Conservation (phyloP, 2,329 filamentous ascomycete species). For the Hypocrella siamensis region DNA sequence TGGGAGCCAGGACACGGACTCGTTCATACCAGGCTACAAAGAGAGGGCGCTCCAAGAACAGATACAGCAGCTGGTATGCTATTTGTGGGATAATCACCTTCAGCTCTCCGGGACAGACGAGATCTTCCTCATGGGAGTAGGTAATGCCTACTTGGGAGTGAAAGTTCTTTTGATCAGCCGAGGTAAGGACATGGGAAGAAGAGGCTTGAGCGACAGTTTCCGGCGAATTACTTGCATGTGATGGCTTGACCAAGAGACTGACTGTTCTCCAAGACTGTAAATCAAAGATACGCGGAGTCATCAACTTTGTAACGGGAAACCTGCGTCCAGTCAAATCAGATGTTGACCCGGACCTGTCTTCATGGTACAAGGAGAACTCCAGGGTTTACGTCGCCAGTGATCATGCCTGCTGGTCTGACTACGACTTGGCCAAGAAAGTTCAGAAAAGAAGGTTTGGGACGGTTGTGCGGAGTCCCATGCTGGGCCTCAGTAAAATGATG, state of each 20-base stretch:
- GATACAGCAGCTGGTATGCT: slow-evolving; percentile 61
- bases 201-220: no score
- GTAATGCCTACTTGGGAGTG: slow-evolving; percentile 75
- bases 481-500: slow-evolving; percentile 41
- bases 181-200: slow-evolving; percentile 31
- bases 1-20: slow-evolving; percentile 26
- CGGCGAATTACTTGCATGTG: no score
- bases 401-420: slow-evolving; percentile 61
- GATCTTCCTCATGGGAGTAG: slow-evolving; percentile 75
- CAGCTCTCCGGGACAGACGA: slow-evolving; percentile 58
- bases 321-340: slow-evolving; percentile 70
- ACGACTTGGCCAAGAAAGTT: slow-evolving; percentile 42
- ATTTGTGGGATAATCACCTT: slow-evolving; percentile 95
- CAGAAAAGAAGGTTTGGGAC: slow-evolving; percentile 44
- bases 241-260: neutral
- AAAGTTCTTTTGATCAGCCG: slow-evolving; percentile 66
- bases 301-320: slow-evolving; percentile 68
- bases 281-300: slow-evolving; percentile 50
- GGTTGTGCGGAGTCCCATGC: slow-evolving; percentile 34
- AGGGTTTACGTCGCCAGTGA: slow-evolving; percentile 60
- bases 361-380: slow-evolving; percentile 76
- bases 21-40: slow-evolving; percentile 26
- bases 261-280: slow-evolving; percentile 37
- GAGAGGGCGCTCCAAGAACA: slow-evolving; percentile 38
- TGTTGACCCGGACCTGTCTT: slow-evolving; percentile 51